These are phyloP conservation scores for Dimargaris xerosporica DNA, from an alignment of 192 early-diverging fungal genomes.

Conservation along the genomic window DNA sequence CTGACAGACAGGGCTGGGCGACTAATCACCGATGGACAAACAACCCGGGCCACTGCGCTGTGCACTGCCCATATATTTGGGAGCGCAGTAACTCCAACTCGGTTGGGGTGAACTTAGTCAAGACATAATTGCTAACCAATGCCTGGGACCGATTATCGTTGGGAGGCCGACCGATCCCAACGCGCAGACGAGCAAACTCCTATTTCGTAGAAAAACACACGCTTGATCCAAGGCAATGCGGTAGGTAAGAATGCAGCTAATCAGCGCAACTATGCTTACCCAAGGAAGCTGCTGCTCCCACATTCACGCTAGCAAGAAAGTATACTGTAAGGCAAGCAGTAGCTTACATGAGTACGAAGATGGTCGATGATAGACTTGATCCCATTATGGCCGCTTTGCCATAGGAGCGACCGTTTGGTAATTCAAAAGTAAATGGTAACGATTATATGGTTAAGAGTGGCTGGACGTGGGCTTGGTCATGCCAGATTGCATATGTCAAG, in stretches of 20 bases:
- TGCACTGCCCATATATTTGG: slow-evolving; percentile 20
- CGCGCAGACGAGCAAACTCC: slow-evolving; percentile 38
- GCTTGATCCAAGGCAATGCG: too few species aligned
- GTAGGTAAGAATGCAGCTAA: too few species aligned
- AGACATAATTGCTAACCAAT: slow-evolving; percentile 38
- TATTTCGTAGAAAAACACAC: slow-evolving; percentile 7
- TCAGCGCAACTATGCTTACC: too few species aligned
- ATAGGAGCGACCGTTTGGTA: too few species aligned
- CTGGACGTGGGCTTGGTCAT: too few species aligned
- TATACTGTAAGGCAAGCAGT: too few species aligned
- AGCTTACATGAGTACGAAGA: slow-evolving; percentile 29
- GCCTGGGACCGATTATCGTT: slow-evolving; percentile 20
- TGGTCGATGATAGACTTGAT: slow-evolving; percentile 43
- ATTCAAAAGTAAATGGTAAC: too few species aligned
- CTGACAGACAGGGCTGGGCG: too few species aligned
- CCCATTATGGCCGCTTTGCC: slow-evolving; percentile 52
- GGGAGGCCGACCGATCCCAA: slow-evolving; percentile 53
- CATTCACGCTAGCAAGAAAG: too few species aligned
- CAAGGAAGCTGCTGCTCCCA: too few species aligned
- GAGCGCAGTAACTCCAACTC: slow-evolving; percentile 35
- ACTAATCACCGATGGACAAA: slow-evolving; percentile 1
- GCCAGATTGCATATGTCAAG: too few species aligned
- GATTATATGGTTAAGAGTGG: too few species aligned
- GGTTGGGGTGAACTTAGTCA: slow-evolving; percentile 28
- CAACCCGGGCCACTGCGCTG: background rate